Evolutionary conservation across 768 basidiomycete species (phyloP), one percentile per base, ranked within the genome.

Genomic region (Suillus cothurnatus): DNA sequence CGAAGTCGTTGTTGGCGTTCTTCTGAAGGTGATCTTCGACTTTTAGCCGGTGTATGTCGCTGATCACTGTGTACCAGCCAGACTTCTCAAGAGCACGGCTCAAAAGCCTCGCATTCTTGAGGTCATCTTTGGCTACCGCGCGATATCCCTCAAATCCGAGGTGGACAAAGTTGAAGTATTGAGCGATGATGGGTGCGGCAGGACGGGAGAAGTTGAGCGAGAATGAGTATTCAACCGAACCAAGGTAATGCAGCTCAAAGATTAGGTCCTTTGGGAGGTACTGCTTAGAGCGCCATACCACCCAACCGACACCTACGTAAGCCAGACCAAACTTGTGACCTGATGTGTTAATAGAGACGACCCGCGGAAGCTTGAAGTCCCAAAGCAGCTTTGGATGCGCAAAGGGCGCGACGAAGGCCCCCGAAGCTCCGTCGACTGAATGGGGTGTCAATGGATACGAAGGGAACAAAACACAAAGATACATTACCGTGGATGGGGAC

Each of bases 171-270:
- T 85, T 88, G 78, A 86, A 89, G 78, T 82, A 90, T 71, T 87
- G 86, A 26, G 80, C 84, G 61, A 88, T 81, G 68, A 87, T 85
- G 5, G 87, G 87, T 58, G 85, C 84, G 43, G 86, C 85, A 17
- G 87, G 84, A 19, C 86, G 84, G 57, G 85, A 86, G 74, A 86
- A 87, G 76, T 87, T 86, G 64, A 86, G 78, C 23, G 86, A 86
- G 76, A 88, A 90, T 1, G 90, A 90, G 74, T 95, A 95, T 74
- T 97, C 93, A 64, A 84, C 80, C 43, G 74, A 81, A 52, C 81
- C 81, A 36, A 81, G 77, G 75, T 82, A 85, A 73, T 86, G 80
- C 28, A 84, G 77, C 72, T 83, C 88, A 64, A 90, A 90, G 68
- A 90, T 87, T 67, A 90, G 83, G 67, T 90, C 89, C 71, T 89